Conservation (phyloP, 1,284 basidiomycete genomes). For the Sphaerobolus stellatus region DNA sequence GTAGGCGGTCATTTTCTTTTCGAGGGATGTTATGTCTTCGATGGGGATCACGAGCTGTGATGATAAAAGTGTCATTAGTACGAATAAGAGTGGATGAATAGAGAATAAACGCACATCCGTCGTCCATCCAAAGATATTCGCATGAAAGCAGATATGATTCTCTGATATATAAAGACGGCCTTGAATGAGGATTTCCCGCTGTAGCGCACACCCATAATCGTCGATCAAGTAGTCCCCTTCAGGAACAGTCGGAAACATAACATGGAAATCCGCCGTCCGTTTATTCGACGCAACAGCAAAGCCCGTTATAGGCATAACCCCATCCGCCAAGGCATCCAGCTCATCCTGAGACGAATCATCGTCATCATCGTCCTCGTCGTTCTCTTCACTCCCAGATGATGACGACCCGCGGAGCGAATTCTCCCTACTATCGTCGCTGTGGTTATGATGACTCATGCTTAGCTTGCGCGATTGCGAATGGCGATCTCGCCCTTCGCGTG, state of each 20-base stretch:
- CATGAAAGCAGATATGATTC: constrained; percentile 97
- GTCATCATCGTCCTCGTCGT: constrained; percentile 36
- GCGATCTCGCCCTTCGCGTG: neutral
- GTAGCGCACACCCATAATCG: constrained; percentile 96
- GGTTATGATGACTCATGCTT: constrained; percentile 1
- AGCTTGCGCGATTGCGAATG: constrained; percentile 12
- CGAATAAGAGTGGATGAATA: neutral
- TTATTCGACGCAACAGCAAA: constrained; percentile 97
- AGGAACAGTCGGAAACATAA: constrained; percentile 84
- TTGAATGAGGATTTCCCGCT: constrained; percentile 95
- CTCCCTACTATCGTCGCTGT: neutral
- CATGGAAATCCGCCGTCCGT: constrained; percentile 94
- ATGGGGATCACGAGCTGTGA: constrained; percentile 88
- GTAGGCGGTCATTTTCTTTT: constrained; percentile 98
- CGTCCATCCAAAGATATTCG: constrained; percentile 99
- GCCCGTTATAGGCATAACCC: constrained; percentile 81
- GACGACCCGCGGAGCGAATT: too few species aligned
- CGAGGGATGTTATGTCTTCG: constrained; percentile 84
- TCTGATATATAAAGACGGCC: constrained; percentile 96
- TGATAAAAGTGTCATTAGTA: constrained; percentile 6
- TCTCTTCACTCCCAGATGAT: constrained; percentile 30
- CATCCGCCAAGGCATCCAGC: constrained; percentile 53
- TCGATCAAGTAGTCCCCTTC: constrained; percentile 99
- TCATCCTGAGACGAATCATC: constrained; percentile 29
- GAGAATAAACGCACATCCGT: constrained; percentile 71